Evolutionary conservation across 169 alveolate species (phyloP).

Genomic region (Plasmodium ovale): DNA sequence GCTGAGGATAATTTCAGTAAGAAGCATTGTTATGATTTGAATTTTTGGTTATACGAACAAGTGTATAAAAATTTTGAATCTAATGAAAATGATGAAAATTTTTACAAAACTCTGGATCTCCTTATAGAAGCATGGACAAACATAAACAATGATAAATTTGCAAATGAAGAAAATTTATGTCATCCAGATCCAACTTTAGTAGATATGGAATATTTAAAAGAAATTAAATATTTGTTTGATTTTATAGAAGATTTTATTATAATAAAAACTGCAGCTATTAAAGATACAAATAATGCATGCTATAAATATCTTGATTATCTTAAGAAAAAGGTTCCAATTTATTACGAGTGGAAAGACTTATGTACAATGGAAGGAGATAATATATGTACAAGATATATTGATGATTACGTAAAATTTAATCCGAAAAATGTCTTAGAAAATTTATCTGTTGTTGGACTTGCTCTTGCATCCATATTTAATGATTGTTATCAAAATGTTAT

Average conservation of each 20-base stretch:
- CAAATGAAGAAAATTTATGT: conserved; percentile 11
- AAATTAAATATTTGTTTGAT: conserved; percentile 33
- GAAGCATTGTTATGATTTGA: conserved; percentile 53
- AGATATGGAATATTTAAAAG: conserved; percentile 47
- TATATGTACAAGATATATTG: conserved; percentile 26
- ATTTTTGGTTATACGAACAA: conserved; percentile 42
- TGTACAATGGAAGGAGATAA: conserved; percentile 39
- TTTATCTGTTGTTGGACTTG: conserved; percentile 49
- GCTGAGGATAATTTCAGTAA: neutral
- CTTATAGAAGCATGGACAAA: conserved; percentile 5
- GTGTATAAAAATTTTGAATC: conserved; percentile 19
- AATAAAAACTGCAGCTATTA: conserved; percentile 30
- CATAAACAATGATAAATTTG: conserved; percentile 9
- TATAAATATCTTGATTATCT: conserved; percentile 15
- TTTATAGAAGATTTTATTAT: conserved; percentile 26
- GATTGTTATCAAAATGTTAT: conserved; percentile 28
- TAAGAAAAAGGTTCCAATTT: conserved; percentile 12
- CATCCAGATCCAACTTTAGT: conserved; percentile 26
- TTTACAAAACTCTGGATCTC: conserved; percentile 18
- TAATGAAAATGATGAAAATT: conserved; percentile 8
- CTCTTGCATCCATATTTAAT: conserved; percentile 31
- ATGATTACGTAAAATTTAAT: conserved; percentile 6
- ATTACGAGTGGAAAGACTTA: conserved; percentile 13
- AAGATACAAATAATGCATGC: conserved; percentile 33
- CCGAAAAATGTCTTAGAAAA: conserved; percentile 24